phyloP scores from a whole-genome alignment of 164 flowering plant species.

The Chloranthus sessilifolius region DNA sequence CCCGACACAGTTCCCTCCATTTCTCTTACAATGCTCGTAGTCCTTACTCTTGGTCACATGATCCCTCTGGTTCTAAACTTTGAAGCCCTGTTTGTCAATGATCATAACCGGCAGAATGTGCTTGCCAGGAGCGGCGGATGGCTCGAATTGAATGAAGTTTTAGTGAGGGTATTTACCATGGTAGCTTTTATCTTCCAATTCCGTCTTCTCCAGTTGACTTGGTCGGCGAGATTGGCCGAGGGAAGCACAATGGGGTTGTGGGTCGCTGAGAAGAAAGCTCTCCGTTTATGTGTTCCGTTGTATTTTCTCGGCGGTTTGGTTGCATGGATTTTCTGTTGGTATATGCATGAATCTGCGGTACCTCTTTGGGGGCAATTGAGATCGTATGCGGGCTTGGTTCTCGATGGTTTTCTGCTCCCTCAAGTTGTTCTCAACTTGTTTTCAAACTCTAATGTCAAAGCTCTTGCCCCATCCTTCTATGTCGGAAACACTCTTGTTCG shows the following conservation, averaged over 20 bases:
- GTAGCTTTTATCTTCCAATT: slow-evolving; percentile 45
- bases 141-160: slow-evolving; percentile 49
- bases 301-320: slow-evolving; percentile 35
- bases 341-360: neutral
- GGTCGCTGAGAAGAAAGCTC: slow-evolving; percentile 40
- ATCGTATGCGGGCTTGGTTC: slow-evolving; percentile 60
- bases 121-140: slow-evolving; percentile 31
- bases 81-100: slow-evolving; percentile 40
- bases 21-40: slow-evolving; percentile 53
- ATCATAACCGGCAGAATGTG: slow-evolving; percentile 16
- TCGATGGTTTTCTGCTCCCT: slow-evolving; percentile 65
- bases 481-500: slow-evolving; percentile 50
- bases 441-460: slow-evolving; percentile 28
- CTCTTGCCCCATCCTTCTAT: slow-evolving; percentile 44
- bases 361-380: slow-evolving; percentile 35
- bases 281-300: slow-evolving; percentile 28
- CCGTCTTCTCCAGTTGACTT: slow-evolving; percentile 54
- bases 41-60: slow-evolving; percentile 57
- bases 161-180: slow-evolving; percentile 46
- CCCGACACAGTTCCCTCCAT: slow-evolving; percentile 40
- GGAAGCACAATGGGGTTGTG: slow-evolving; percentile 24
- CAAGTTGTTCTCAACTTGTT: slow-evolving; percentile 56
- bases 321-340: slow-evolving; percentile 26
- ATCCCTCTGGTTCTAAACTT: slow-evolving; percentile 56
- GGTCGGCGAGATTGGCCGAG: slow-evolving; percentile 33